phyloP scores from a whole-genome alignment of 2,329 filamentous ascomycete genomes.

The Colletotrichum higginsianum region DNA sequence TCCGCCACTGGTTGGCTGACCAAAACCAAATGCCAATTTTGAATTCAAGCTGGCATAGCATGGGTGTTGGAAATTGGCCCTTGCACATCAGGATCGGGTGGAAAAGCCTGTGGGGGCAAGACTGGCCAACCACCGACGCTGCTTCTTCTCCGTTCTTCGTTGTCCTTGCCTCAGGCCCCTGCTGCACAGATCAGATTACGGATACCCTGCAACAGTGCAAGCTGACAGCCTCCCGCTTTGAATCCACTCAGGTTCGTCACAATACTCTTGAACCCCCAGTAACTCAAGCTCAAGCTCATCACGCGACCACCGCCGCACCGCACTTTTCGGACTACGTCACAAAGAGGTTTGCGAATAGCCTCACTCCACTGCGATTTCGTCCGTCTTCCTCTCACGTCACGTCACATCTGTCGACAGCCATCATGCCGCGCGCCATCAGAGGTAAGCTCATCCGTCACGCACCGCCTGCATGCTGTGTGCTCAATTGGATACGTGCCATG shows the following conservation, averaged over 20 bases:
- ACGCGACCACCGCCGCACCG: not conserved
- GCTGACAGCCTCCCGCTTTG: not conserved
- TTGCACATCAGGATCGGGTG: constrained; percentile 23
- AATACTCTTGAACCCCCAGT: constrained; percentile 1
- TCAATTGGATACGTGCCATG: not conserved
- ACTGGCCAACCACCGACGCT: not conserved
- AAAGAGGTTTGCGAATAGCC: constrained; percentile 1
- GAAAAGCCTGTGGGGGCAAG: not conserved
- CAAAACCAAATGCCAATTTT: not conserved
- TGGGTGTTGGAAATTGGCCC: constrained; percentile 22
- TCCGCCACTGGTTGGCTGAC: not conserved
- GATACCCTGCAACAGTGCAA: not conserved
- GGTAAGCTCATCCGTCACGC: constrained; percentile 53
- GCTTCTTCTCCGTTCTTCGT: not conserved
- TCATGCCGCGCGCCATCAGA: constrained; percentile 71
- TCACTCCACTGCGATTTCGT: not conserved
- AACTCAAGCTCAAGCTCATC: not conserved
- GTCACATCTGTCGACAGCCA: constrained; percentile 42
- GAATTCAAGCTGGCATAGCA: not conserved
- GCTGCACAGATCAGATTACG: no score
- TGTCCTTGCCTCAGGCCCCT: constrained; percentile 10
- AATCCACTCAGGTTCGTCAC: constrained; percentile 6
- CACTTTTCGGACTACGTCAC: not conserved
- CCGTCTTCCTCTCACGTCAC: not conserved
- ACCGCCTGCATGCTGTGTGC: not conserved